These are phyloP conservation scores for Myriangium duriaei DNA, from an alignment of 2,329 filamentous ascomycete genomes.

Conservation along the genomic window DNA sequence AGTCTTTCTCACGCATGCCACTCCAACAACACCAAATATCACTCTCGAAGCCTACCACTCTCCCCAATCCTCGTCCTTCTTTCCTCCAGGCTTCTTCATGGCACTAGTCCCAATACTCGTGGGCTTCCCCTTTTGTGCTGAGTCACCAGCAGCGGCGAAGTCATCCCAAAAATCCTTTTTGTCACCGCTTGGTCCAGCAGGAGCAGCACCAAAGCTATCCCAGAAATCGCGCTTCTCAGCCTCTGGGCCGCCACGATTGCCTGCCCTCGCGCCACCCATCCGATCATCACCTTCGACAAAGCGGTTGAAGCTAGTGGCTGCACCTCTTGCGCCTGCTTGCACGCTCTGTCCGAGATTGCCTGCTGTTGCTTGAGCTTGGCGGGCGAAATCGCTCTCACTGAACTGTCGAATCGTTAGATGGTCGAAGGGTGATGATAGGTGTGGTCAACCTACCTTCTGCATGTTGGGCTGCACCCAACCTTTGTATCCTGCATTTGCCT, in stretches of 20 bases:
- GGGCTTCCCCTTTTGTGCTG: slow-evolving; percentile 22
- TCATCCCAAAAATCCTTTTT: slow-evolving; percentile 44
- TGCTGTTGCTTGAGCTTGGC: slow-evolving; percentile 48
- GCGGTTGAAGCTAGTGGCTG: slow-evolving; percentile 66
- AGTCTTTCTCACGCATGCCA: too few species aligned
- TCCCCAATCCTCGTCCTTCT: slow-evolving; percentile 46
- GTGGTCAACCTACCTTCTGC: slow-evolving; percentile 45
- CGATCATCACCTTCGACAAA: slow-evolving; percentile 67
- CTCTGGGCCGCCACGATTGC: slow-evolving; percentile 29
- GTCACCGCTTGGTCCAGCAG: slow-evolving; percentile 33
- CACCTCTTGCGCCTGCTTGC: slow-evolving; percentile 54
- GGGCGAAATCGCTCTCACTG: slow-evolving; percentile 49
- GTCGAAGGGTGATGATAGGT: not conserved
- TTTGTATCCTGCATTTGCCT: slow-evolving; percentile 82
- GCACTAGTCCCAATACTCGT: slow-evolving; percentile 51
- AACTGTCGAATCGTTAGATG: slow-evolving; percentile 41
- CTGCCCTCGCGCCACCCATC: slow-evolving; percentile 24
- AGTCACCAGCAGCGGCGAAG: slow-evolving; percentile 27
- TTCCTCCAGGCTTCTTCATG: slow-evolving; percentile 39
- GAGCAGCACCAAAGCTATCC: slow-evolving; percentile 72
- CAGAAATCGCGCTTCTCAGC: slow-evolving; percentile 72
- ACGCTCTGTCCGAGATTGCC: slow-evolving; percentile 47
- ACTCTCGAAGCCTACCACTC: slow-evolving; percentile 31
- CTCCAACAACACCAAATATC: too few species aligned
- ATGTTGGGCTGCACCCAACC: slow-evolving; percentile 87